phyloP scores from a whole-genome alignment of 257 asterid genomes.

The Nicotiana benthamiana region DNA sequence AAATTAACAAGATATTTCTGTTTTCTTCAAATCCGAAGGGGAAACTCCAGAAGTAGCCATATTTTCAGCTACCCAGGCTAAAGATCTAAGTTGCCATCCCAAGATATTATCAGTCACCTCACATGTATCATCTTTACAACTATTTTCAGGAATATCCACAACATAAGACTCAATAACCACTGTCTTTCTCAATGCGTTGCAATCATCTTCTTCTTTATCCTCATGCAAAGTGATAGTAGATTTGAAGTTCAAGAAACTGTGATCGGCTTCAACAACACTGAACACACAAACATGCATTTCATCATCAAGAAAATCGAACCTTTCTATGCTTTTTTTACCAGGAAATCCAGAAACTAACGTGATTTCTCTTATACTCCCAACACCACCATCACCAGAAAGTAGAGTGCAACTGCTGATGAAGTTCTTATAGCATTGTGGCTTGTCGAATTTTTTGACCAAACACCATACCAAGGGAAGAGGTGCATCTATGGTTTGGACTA shows the following conservation, averaged over 20 bases:
- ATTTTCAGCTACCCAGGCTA: constrained; percentile 30
- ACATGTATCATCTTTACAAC: constrained; percentile 38
- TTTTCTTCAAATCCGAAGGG: neutral
- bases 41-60: constrained; percentile 15
- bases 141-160: constrained; percentile 50
- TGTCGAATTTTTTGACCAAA: constrained; percentile 25
- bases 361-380: constrained; percentile 43
- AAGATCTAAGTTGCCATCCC: constrained; percentile 31
- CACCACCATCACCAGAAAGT: constrained; percentile 26
- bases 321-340: constrained; percentile 36
- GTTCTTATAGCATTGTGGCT: constrained; percentile 41
- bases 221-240: constrained; percentile 34
- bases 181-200: constrained; percentile 5
- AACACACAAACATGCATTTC: constrained; percentile 40
- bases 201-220: neutral
- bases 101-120: constrained; percentile 40
- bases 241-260: constrained; percentile 37
- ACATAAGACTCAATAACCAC: constrained; percentile 47
- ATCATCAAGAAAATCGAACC: constrained; percentile 48
- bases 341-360: constrained; percentile 46
- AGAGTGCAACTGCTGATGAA: constrained; percentile 32
- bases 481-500: constrained; percentile 32
- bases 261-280: constrained; percentile 44
- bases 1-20: neutral
- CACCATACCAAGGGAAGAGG: constrained; percentile 50